phyloP scores from a whole-genome alignment of 805 yeast genomes.

The Ogataea dorogensis region DNA sequence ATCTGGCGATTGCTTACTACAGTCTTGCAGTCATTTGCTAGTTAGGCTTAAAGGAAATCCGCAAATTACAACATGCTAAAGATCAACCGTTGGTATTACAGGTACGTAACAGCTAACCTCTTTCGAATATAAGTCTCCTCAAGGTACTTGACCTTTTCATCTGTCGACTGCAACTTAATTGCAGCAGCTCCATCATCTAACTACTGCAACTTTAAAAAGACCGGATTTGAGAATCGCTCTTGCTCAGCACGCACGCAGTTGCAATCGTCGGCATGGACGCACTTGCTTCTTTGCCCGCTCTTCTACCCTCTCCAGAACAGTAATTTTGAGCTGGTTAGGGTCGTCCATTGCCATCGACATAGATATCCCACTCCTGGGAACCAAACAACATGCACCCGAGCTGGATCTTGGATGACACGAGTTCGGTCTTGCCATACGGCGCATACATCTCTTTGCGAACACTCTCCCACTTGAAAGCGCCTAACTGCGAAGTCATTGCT shows the following conservation, averaged over 20 bases:
- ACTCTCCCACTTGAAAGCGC: conserved; percentile 12
- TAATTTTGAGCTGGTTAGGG: conserved; percentile 29
- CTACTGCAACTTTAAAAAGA: conserved; percentile 45
- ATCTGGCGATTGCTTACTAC: no score
- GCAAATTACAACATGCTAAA: no score
- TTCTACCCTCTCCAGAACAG: conserved; percentile 51
- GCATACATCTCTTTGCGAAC: conserved; percentile 12
- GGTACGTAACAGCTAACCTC: no score
- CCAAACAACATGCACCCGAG: conserved; percentile 59
- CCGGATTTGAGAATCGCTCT: conserved; percentile 59
- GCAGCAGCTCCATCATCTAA: conserved; percentile 51
- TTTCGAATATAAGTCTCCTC: conserved; percentile 36
- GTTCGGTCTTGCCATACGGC: conserved; percentile 11
- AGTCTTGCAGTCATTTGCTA: no score
- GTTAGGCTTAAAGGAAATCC: no score
- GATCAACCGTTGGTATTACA: no score
- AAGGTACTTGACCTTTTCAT: conserved; percentile 35
- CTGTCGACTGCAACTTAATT: conserved; percentile 38
- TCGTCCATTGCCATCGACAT: conserved; percentile 37
- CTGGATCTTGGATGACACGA: conserved; percentile 46
- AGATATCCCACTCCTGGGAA: conserved; percentile 39
- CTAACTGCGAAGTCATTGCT: no score
- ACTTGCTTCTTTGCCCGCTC: conserved; percentile 46
- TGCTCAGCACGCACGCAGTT: conserved; percentile 52
- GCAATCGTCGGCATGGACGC: conserved; percentile 57